Evolutionary conservation across 139 green algal species (phyloP).

Genomic region (Chlorella vulgaris): DNA sequence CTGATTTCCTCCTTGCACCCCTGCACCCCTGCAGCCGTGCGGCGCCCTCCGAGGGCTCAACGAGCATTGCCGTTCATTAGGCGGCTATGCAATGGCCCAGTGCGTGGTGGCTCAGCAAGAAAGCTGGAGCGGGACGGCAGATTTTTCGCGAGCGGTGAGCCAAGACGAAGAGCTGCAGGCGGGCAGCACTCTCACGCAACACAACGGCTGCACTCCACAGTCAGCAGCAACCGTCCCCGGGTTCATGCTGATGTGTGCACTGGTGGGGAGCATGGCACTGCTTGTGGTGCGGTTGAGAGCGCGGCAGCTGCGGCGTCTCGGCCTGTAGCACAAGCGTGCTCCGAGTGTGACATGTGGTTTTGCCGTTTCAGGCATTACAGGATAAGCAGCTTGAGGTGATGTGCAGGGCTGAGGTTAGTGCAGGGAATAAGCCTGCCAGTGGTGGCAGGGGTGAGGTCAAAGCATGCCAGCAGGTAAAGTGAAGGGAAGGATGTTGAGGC

Average conservation of each 20-base stretch:
- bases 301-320: conserved; percentile 4
- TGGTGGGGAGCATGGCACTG: neutral
- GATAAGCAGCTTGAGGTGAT: too few species aligned
- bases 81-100: conserved; percentile 5
- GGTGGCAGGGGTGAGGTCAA: too few species aligned
- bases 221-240: neutral
- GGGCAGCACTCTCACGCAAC: neutral
- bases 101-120: conserved; percentile 1
- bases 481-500: too few species aligned
- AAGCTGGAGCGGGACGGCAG: neutral
- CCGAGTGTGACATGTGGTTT: too few species aligned
- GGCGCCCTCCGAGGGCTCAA: conserved; percentile 20
- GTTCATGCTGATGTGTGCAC: neutral
- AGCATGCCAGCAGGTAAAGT: too few species aligned
- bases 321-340: neutral
- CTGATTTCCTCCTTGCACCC: neutral
- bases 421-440: too few species aligned
- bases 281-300: neutral
- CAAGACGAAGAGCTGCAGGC: neutral
- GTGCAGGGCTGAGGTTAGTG: too few species aligned
- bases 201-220: conserved; percentile 3
- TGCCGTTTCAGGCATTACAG: neutral
- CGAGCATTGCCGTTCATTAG: conserved; percentile 14
- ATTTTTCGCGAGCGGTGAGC: neutral
- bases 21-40: neutral